These are phyloP conservation scores for Hibiscus tridactylites DNA, from an alignment of 345 rosid species.

Conservation along the genomic window DNA sequence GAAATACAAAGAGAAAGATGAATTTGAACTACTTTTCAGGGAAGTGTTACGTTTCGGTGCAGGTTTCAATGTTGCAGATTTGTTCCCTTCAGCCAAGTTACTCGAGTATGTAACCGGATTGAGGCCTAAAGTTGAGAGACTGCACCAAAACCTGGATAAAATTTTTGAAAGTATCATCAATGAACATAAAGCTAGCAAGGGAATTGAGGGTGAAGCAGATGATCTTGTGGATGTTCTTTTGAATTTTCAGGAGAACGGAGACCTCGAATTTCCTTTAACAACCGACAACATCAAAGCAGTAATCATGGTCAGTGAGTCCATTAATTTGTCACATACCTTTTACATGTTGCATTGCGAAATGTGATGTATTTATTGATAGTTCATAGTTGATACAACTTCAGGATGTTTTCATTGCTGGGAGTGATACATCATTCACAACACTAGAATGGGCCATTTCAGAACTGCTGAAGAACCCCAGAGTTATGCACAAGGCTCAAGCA, in stretches of 20 bases:
- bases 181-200: neutral
- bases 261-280: neutral
- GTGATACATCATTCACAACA: neutral
- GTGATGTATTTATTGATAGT: neutral
- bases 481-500: neutral
- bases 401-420: neutral
- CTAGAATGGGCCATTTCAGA: conserved; percentile 1
- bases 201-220: neutral
- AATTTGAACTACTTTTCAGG: neutral
- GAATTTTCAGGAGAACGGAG: neutral
- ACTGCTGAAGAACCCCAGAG: neutral
- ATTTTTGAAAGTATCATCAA: neutral
- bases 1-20: neutral
- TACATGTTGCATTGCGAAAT: neutral
- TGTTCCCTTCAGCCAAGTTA: neutral
- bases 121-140: neutral
- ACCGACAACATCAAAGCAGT: conserved; percentile 5
- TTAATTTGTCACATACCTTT: neutral
- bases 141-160: neutral
- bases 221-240: conserved; percentile 7
- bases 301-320: neutral
- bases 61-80: neutral
- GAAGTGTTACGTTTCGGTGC: neutral
- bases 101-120: neutral
- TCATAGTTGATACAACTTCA: neutral